Base-by-base conservation (phyloP, 2,329 filamentous ascomycete genomes). In the Colletotrichum karsti region DNA sequence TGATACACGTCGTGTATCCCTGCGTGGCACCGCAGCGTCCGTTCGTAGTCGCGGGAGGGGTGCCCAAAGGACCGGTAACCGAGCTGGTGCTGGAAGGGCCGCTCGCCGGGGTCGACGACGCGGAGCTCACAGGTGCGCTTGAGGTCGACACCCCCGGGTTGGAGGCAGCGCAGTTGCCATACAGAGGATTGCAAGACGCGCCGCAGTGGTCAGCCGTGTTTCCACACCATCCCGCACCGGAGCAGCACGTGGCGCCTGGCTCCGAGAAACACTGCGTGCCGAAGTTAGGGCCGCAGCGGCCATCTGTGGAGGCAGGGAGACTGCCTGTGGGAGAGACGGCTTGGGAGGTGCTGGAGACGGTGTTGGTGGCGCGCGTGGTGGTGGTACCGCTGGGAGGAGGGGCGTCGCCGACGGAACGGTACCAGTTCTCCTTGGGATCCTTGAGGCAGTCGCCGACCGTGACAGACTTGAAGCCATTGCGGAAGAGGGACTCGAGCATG, bases 361-460 rank as follows among this genome's bases (percentile, higher is more conserved):
- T 50, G 10, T n/a, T 15, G 4, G 57, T 24, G 15, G 39, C 42
- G 20, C 22, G 42, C 4, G 64, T 59, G 6, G 39, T 44, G 37
- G 56, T 54, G 10, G 64, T 22, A 7, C 39, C 22, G 18, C 24
- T 24, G 55, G 63, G 51, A 7, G 63, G 48, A 3, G 69, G 46
- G 1, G 42, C 44, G 2, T 54, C 48, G 5, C 58, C 63, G 2
- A 79, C 76, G 71, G 60, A 44, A 54, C 85, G 82, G 74, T 90
- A 90, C 88, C 88, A 90, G 73, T 84, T 82, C 50, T 78, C 81
- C 7, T 76, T 72, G 7, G 85, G 77, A 72, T 90, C 87, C 10
- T 82, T 81, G 15, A 90, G 79, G 72, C 88, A 90, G 65, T 89
- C 82, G 2, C 84, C 84, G 18, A 86, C 81, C 4, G 84, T 84